A percentile compares a stretch with the other conserved stretches of the same genome.
These are phyloP conservation scores for Cladosporium sphaerospermum DNA, from an alignment of 2,329 filamentous ascomycete genomes.

Conservation along the genomic window DNA sequence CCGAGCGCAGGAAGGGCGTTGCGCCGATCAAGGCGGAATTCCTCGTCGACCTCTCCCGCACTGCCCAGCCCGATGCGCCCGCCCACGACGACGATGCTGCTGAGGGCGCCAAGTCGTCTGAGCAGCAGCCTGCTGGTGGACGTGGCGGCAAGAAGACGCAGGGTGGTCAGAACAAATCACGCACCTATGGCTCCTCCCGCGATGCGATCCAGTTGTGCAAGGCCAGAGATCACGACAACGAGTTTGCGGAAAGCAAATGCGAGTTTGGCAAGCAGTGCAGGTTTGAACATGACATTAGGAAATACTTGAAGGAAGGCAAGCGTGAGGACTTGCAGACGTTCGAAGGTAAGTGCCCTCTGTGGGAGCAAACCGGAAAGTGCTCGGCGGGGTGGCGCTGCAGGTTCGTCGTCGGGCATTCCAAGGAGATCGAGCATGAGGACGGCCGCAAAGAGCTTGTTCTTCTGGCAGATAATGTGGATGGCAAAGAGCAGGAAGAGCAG, in stretches of 20 bases:
- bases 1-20: conserved; percentile 46
- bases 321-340: conserved; percentile 73
- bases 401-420: conserved; percentile 80
- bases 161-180: conserved; percentile 74
- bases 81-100: conserved; percentile 33
- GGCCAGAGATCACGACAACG: conserved; percentile 62
- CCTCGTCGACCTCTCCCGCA: conserved; percentile 29
- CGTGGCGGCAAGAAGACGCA: conserved; percentile 46
- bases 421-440: conserved; percentile 70
- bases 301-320: conserved; percentile 77
- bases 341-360: conserved; percentile 74
- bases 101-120: conserved; percentile 35
- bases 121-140: conserved; percentile 26
- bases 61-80: conserved; percentile 12
- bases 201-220: conserved; percentile 75
- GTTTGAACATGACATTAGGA: conserved; percentile 74
- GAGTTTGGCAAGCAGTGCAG: conserved; percentile 74
- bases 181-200: conserved; percentile 71
- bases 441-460: conserved; percentile 77
- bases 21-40: conserved; percentile 70
- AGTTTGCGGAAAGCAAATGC: conserved; percentile 75
- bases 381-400: conserved; percentile 89
- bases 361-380: conserved; percentile 68
- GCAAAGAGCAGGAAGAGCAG: conserved; percentile 23
- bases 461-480: conserved; percentile 48